Evolutionary conservation across 192 early-diverging fungal species (phyloP).

Genomic region (Coemansia sp.): DNA sequence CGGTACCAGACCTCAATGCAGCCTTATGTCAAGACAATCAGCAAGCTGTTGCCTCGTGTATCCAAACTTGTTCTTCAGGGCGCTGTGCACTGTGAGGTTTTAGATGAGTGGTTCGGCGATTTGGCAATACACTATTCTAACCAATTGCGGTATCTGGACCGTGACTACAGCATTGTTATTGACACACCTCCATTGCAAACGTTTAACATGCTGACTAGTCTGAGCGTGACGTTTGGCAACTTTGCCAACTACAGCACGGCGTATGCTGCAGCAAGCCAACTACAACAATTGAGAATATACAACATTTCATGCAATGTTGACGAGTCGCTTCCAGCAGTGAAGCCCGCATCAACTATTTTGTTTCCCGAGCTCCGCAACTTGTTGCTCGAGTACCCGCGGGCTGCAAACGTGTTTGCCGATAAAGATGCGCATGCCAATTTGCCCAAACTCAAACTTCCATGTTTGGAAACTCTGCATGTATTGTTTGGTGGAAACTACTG

Average conservation of each 20-base stretch:
- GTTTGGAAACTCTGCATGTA: not conserved
- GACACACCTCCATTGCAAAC: not conserved
- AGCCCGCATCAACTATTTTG: not conserved
- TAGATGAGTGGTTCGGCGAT: not conserved
- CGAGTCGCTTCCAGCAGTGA: not conserved
- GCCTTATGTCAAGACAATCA: not conserved
- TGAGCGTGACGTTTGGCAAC: not conserved
- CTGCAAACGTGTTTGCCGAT: not conserved
- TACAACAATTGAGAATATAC: not conserved
- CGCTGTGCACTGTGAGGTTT: not conserved
- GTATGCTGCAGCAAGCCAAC: not conserved
- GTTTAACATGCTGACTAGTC: not conserved
- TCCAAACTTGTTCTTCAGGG: not conserved
- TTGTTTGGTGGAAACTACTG: not conserved
- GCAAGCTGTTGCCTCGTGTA: not conserved
- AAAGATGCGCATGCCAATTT: not conserved
- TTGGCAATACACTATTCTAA: not conserved
- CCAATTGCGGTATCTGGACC: not conserved
- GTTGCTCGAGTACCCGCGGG: not conserved
- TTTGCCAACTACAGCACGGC: not conserved
- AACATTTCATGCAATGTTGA: not conserved
- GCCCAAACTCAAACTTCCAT: not conserved
- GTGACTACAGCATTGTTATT: not conserved
- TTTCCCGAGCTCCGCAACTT: not conserved
- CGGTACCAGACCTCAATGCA: not conserved